phyloP scores from a whole-genome alignment of 371 early-diverging fungal genomes.

The Chytridiales sp. region DNA sequence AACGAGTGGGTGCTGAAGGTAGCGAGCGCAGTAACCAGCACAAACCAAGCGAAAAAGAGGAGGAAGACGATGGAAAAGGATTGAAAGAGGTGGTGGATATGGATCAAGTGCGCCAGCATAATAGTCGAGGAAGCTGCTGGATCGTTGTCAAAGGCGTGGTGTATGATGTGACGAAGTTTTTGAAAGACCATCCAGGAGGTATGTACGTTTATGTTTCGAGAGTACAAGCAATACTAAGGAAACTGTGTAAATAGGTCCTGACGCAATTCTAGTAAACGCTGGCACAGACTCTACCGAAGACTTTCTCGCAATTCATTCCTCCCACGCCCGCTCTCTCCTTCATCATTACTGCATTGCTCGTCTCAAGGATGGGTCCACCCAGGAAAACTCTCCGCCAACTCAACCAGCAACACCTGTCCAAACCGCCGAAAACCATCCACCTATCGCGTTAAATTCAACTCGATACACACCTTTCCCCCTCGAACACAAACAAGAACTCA shows the following conservation, averaged over 20 bases:
- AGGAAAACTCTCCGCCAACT: too few species aligned
- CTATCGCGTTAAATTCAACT: too few species aligned
- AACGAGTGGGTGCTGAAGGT: too few species aligned
- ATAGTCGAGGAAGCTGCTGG: conserved; percentile 47
- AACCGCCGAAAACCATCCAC: too few species aligned
- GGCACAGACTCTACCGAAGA: conserved; percentile 83
- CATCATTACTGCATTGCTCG: conserved; percentile 71
- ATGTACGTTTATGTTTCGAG: neutral
- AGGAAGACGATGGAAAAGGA: too few species aligned
- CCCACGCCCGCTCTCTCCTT: conserved; percentile 76
- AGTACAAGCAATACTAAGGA: too few species aligned
- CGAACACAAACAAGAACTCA: neutral
- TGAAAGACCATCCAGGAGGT: conserved; percentile 37
- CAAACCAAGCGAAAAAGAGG: too few species aligned
- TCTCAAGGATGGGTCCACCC: too few species aligned
- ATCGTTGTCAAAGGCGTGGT: conserved; percentile 33
- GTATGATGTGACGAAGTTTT: conserved; percentile 30
- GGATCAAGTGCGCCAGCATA: conserved; percentile 56
- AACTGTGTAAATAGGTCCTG: conserved; percentile 5
- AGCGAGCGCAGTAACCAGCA: too few species aligned
- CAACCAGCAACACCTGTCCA: too few species aligned
- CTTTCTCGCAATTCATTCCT: conserved; percentile 89
- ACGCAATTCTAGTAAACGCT: conserved; percentile 22
- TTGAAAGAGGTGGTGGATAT: too few species aligned
- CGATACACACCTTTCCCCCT: conserved; percentile 2